Evolutionary conservation across 768 basidiomycete genomes (phyloP).

Genomic region (Lactarius hengduanensis): DNA sequence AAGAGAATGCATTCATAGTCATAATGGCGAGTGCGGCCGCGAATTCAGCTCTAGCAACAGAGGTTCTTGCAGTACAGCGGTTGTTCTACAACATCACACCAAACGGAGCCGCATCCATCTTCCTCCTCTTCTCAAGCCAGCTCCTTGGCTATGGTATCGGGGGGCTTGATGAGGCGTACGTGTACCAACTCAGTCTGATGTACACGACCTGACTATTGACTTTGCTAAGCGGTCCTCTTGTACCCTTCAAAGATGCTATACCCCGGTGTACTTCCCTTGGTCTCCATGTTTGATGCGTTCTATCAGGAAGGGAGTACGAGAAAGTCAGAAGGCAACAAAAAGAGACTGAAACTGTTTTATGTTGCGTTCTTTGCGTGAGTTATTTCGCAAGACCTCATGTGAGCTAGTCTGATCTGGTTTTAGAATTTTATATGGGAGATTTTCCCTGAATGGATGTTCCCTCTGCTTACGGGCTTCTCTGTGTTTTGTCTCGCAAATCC

Average conservation of each 20-base stretch:
- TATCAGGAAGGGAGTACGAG: slow-evolving; percentile 41
- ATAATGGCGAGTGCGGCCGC: slow-evolving; percentile 60
- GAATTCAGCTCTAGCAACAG: slow-evolving; percentile 52
- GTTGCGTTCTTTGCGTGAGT: slow-evolving; percentile 41
- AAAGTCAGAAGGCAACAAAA: slow-evolving; percentile 32
- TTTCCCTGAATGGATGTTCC: slow-evolving; percentile 28
- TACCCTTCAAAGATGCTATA: slow-evolving; percentile 57
- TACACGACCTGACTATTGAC: background rate
- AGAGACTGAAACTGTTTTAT: slow-evolving; percentile 50
- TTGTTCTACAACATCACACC: slow-evolving; percentile 48
- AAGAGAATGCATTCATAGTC: slow-evolving; percentile 57
- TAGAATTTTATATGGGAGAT: slow-evolving; percentile 37
- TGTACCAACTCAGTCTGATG: background rate
- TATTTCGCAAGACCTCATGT: background rate
- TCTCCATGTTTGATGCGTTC: slow-evolving; percentile 50
- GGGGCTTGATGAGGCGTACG: slow-evolving; percentile 50
- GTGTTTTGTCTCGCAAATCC: slow-evolving; percentile 34
- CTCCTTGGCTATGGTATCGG: slow-evolving; percentile 54
- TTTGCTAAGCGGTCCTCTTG: slow-evolving; percentile 42
- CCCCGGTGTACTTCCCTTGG: slow-evolving; percentile 45
- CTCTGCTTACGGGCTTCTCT: slow-evolving; percentile 33
- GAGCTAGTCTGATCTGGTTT: background rate
- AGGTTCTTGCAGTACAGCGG: slow-evolving; percentile 51
- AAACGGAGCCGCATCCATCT: slow-evolving; percentile 45
- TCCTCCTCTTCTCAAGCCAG: slow-evolving; percentile 40